Conservation (phyloP, 257 asterid genomes). For the Buddleja alternifolia region DNA sequence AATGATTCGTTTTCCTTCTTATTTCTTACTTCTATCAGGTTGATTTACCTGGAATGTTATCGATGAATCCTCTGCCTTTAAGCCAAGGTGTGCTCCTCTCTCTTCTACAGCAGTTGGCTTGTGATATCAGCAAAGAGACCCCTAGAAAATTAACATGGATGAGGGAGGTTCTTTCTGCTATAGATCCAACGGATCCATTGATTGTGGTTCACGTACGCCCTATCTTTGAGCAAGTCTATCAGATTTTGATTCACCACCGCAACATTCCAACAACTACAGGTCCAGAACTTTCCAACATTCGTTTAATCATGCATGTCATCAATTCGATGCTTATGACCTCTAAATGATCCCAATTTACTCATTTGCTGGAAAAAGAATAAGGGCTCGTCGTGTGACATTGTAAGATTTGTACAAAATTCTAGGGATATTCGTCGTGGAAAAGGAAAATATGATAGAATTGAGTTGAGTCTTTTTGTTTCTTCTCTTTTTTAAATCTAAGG, state of each 20-base stretch:
- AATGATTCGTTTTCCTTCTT: too few species aligned
- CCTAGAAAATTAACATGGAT: slow-evolving; percentile 78
- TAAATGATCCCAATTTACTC: slow-evolving; percentile 49
- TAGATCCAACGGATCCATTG: slow-evolving; percentile 79
- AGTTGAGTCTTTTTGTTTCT: not conserved
- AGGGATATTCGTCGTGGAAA: slow-evolving; percentile 4
- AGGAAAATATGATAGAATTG: slow-evolving; percentile 24
- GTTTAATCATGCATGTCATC: slow-evolving; percentile 82
- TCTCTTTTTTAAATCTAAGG: not conserved
- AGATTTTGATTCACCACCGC: slow-evolving; percentile 75
- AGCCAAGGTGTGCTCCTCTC: slow-evolving; percentile 98
- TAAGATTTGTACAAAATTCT: slow-evolving; percentile 33
- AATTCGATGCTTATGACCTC: slow-evolving; percentile 83
- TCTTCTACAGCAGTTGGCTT: slow-evolving; percentile 86
- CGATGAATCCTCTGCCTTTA: slow-evolving; percentile 75
- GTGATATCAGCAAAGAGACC: slow-evolving; percentile 73
- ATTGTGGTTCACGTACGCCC: slow-evolving; percentile 81
- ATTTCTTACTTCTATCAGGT: slow-evolving; percentile 46
- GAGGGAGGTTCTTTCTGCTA: slow-evolving; percentile 78
- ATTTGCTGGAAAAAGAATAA: not conserved
- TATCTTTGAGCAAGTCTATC: slow-evolving; percentile 94
- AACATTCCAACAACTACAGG: slow-evolving; percentile 53
- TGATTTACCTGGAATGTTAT: slow-evolving; percentile 67
- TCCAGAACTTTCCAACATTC: slow-evolving; percentile 65
- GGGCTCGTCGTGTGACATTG: not conserved